Conservation (phyloP, 228 moss, liverwort and hornwort species). For the Sphagnum magellanicum region DNA sequence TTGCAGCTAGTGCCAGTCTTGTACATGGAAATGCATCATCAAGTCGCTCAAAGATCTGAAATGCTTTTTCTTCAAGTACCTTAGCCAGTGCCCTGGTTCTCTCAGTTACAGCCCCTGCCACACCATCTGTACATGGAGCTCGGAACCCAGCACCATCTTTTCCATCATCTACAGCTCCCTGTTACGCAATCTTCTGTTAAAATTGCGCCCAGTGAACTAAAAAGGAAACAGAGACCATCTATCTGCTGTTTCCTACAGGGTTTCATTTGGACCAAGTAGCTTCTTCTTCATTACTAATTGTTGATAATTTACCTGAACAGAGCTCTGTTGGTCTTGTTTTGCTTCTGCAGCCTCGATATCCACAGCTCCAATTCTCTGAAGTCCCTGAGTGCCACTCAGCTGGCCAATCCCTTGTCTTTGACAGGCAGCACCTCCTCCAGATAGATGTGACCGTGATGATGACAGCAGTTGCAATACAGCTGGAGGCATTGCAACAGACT, state of each 20-base stretch:
- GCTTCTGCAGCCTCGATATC: neutral
- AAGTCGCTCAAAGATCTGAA: conserved; percentile 48
- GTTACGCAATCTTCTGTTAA: neutral
- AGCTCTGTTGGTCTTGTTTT: neutral
- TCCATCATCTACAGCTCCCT: conserved; percentile 12
- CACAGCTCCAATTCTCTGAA: too few relatives aligned
- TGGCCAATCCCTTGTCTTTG: neutral
- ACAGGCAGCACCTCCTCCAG: neutral
- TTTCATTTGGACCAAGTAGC: too few relatives aligned
- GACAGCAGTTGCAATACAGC: conserved; percentile 58
- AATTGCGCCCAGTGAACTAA: neutral
- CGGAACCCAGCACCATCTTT: conserved; percentile 17
- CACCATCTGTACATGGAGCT: conserved; percentile 21
- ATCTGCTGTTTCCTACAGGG: too few relatives aligned
- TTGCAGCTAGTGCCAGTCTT: conserved; percentile 83
- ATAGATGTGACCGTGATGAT: conserved; percentile 14
- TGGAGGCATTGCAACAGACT: conserved; percentile 69
- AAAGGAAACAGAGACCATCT: too few relatives aligned
- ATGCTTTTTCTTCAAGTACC: conserved; percentile 68
- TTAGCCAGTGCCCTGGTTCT: conserved; percentile 62
- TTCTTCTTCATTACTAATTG: too few relatives aligned
- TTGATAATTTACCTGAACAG: too few relatives aligned
- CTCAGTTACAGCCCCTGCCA: conserved; percentile 54
- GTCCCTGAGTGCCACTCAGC: too few relatives aligned
- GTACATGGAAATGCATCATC: conserved; percentile 82